Evolutionary conservation across 495 filamentous ascomycete genomes (phyloP).

Genomic region (Aspergillus affinis): DNA sequence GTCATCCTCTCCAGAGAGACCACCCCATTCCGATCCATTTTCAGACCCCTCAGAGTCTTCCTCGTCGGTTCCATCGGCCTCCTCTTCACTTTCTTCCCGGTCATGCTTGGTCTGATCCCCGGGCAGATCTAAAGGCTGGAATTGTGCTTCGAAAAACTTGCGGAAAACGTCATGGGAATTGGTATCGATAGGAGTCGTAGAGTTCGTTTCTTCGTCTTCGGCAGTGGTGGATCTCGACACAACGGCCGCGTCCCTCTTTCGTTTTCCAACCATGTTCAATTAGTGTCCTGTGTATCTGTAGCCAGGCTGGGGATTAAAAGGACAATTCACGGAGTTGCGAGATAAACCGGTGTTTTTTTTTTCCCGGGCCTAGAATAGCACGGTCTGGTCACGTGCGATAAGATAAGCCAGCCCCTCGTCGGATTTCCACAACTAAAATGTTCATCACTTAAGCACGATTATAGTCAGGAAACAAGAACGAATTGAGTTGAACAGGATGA

Average conservation of each 20-base stretch:
- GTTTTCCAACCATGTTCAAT: conserved; percentile 23
- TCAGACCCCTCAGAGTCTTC: conserved; percentile 24
- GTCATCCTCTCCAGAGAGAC: conserved; percentile 53
- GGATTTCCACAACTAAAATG: conserved; percentile 15
- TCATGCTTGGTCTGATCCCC: conserved; percentile 10
- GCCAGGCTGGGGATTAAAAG: not conserved
- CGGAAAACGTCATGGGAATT: conserved; percentile 60
- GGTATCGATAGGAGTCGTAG: conserved; percentile 19
- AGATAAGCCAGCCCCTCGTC: conserved; percentile 36
- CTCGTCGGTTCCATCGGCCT: conserved; percentile 36
- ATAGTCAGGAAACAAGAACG: conserved; percentile 1
- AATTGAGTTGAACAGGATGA: conserved; percentile 59
- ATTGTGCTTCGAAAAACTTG: conserved; percentile 83
- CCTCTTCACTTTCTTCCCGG: conserved; percentile 26
- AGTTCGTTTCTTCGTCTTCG: conserved; percentile 14
- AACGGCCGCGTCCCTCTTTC: conserved; percentile 39
- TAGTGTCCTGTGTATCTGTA: not conserved
- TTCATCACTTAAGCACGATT: conserved; percentile 2
- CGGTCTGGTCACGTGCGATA: conserved; percentile 43
- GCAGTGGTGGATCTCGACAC: conserved; percentile 28
- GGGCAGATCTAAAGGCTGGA: conserved; percentile 63
- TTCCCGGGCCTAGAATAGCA: not conserved
- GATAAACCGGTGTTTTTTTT: conserved; percentile 4
- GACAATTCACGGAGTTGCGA: not conserved
- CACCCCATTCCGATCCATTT: conserved; percentile 61